phyloP scores from a whole-genome alignment of 495 filamentous ascomycete genomes.

The Aspergillus kassunensis region DNA sequence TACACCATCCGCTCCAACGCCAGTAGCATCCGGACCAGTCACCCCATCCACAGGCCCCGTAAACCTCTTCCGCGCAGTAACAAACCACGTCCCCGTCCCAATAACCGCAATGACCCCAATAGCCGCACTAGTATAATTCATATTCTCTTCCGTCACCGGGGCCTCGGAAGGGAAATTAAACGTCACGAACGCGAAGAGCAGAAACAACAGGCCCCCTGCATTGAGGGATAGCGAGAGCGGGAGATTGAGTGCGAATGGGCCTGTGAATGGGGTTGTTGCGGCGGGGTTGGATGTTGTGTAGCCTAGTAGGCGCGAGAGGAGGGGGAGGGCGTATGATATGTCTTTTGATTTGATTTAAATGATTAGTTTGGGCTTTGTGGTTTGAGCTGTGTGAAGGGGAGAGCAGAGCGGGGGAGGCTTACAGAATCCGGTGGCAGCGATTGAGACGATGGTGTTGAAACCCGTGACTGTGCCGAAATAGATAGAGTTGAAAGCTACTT shows the following conservation, averaged over 20 bases:
- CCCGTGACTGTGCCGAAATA: constrained; percentile 53
- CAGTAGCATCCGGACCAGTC: neutral
- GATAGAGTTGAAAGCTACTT: constrained; percentile 50
- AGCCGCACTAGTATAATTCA: constrained; percentile 55
- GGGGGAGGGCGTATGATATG: constrained; percentile 14
- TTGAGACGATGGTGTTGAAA: constrained; percentile 52
- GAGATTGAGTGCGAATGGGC: constrained; percentile 31
- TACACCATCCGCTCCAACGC: neutral
- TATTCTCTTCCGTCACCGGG: constrained; percentile 46
- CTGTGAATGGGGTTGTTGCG: constrained; percentile 23
- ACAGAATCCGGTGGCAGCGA: constrained; percentile 54
- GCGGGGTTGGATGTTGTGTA: constrained; percentile 9
- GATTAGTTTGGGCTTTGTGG: no score
- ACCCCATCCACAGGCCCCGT: constrained; percentile 11
- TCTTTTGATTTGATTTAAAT: no score
- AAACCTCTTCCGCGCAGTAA: constrained; percentile 25
- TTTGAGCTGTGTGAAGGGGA: neutral
- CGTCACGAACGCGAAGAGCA: constrained; percentile 46
- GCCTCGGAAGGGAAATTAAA: constrained; percentile 51
- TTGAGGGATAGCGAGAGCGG: constrained; percentile 41
- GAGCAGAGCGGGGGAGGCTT: constrained; percentile 9
- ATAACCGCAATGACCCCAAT: constrained; percentile 49
- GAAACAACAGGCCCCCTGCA: constrained; percentile 41
- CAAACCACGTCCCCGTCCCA: constrained; percentile 47
- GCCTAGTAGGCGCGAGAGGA: constrained; percentile 9